phyloP scores from a whole-genome alignment of 768 basidiomycete species.

The Collybiopsis luxurians region DNA sequence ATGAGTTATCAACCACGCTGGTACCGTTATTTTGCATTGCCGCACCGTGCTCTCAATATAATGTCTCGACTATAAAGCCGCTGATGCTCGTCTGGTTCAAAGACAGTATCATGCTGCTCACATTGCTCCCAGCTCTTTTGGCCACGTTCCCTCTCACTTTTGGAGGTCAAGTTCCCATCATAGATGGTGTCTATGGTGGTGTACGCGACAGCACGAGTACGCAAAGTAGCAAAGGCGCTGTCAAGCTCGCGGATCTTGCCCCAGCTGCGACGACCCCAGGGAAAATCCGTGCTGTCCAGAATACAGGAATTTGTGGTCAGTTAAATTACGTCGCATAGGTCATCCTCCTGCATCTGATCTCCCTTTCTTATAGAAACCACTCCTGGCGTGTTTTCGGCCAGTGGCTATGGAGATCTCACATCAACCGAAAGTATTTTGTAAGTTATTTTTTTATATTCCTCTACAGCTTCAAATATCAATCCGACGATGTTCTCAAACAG shows the following conservation, averaged over 20 bases:
- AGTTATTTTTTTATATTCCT: slow-evolving; percentile 3
- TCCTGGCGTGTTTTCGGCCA: slow-evolving; percentile 57
- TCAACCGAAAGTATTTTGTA: slow-evolving; percentile 59
- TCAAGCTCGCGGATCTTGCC: slow-evolving; percentile 1
- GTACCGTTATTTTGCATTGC: no score
- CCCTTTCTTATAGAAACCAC: slow-evolving; percentile 45
- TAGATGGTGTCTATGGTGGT: slow-evolving; percentile 12
- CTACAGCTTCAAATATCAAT: not conserved
- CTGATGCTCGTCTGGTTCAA: not conserved
- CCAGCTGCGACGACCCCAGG: slow-evolving; percentile 17
- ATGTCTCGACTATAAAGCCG: not conserved
- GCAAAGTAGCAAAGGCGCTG: not conserved
- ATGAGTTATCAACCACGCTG: not conserved
- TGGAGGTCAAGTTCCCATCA: slow-evolving; percentile 12
- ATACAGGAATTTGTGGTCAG: slow-evolving; percentile 60
- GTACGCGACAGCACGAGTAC: not conserved
- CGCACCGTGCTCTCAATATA: not conserved
- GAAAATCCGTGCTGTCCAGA: slow-evolving; percentile 50
- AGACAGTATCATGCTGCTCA: not conserved
- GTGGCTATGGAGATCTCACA: slow-evolving; percentile 62
- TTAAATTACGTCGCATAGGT: no score
- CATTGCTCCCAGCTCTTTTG: not conserved
- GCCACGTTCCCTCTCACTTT: slow-evolving; percentile 1
- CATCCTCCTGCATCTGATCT: no score
- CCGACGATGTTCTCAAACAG: slow-evolving; percentile 24